Evolutionary conservation across 768 basidiomycete species (phyloP).

Genomic region (Leucosporidium yakuticum): DNA sequence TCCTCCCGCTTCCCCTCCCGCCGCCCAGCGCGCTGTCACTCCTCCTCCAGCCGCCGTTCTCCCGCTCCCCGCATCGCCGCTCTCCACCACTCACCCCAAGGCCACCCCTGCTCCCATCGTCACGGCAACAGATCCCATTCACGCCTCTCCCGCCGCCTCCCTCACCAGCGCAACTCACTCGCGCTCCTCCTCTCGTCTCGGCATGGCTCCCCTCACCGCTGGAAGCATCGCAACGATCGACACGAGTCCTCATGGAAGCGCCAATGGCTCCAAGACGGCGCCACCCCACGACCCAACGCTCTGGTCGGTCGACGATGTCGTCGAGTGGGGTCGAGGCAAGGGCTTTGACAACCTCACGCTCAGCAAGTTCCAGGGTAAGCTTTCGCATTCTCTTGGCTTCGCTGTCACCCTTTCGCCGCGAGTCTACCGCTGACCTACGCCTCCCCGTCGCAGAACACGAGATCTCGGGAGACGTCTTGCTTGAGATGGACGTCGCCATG

Average conservation of each 20-base stretch:
- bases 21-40: background rate
- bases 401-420: too few species aligned
- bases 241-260: conserved; percentile 12
- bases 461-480: conserved; percentile 92
- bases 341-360: conserved; percentile 79
- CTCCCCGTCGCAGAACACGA: conserved; percentile 71
- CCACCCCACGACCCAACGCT: conserved; percentile 39
- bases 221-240: conserved; percentile 1
- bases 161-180: conserved; percentile 10
- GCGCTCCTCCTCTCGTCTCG: conserved; percentile 15
- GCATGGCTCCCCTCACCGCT: conserved; percentile 1
- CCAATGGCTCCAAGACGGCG: background rate
- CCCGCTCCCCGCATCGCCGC: background rate
- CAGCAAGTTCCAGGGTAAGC: conserved; percentile 76
- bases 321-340: conserved; percentile 76
- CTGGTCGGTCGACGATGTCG: conserved; percentile 83
- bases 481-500: conserved; percentile 84
- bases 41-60: background rate
- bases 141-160: conserved; percentile 13
- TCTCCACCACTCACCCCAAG: background rate
- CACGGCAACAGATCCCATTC: background rate
- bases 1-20: background rate
- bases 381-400: background rate
- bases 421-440: background rate
- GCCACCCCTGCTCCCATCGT: background rate